Evolutionary conservation across 345 rosid species (phyloP).

Genomic region (Luvunga scandens): DNA sequence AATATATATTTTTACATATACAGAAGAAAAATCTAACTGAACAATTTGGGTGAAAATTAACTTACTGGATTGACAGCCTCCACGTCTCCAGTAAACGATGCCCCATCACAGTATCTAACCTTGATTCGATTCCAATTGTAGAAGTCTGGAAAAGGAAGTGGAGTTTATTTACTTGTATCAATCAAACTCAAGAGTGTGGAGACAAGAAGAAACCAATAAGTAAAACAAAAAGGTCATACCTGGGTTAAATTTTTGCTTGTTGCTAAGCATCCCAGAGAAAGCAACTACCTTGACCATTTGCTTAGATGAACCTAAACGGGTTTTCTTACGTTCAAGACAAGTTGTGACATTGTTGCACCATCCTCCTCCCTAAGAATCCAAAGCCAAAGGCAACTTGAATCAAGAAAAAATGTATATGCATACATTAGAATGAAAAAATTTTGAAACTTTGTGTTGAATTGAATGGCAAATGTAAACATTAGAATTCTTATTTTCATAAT

Average conservation of each 20-base stretch:
- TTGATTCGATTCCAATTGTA: constrained; percentile 88
- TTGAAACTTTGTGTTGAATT: neutral
- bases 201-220: neutral
- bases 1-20: no score
- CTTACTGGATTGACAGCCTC: constrained; percentile 73
- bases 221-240: constrained; percentile 33
- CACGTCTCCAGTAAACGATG: constrained; percentile 93
- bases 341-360: constrained; percentile 79
- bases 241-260: constrained; percentile 57
- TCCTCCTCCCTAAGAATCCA: constrained; percentile 75
- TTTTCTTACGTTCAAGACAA: constrained; percentile 62
- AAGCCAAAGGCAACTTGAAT: neutral
- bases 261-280: constrained; percentile 84
- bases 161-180: neutral
- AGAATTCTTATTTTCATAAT: neutral
- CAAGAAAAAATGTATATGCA: neutral
- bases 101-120: constrained; percentile 90
- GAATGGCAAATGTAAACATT: neutral
- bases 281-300: constrained; percentile 53
- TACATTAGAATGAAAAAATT: neutral
- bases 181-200: neutral
- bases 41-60: constrained; percentile 10
- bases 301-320: constrained; percentile 79
- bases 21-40: neutral
- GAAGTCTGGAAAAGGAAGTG: constrained; percentile 45